Evolutionary conservation across 1,139 yeast genomes (phyloP).

Genomic region (Pneumocystis oryctolagi): DNA sequence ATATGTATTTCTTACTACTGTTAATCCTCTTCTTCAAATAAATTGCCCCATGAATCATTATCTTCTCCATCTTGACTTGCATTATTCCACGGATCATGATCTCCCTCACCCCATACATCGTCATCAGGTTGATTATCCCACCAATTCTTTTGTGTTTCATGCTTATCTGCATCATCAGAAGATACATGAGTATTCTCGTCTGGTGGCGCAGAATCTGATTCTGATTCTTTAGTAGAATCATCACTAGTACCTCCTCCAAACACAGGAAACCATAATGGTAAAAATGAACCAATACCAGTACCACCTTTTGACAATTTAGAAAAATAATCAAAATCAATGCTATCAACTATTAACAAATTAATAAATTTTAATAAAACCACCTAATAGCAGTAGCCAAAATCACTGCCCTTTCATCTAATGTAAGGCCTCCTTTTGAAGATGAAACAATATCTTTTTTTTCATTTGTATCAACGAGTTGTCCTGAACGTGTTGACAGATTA

Average conservation of each 20-base stretch:
- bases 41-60: not conserved
- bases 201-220: not conserved
- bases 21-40: not conserved
- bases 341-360: not conserved
- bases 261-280: not conserved
- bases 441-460: slow-evolving; percentile 2
- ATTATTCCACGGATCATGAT: not conserved
- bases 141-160: not conserved
- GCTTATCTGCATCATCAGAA: not conserved
- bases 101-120: not conserved
- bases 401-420: slow-evolving; percentile 72
- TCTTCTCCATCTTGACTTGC: not conserved
- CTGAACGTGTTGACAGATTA: slow-evolving; percentile 4
- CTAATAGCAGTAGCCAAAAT: slow-evolving; percentile 76
- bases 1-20: not conserved
- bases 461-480: slow-evolving; percentile 10
- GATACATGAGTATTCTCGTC: not conserved
- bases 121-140: not conserved
- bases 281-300: slow-evolving; percentile 20
- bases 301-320: slow-evolving; percentile 50
- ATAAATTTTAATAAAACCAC: not conserved
- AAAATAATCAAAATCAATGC: slow-evolving; percentile 83
- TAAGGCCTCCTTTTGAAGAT: slow-evolving; percentile 23
- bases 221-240: not conserved
- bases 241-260: not conserved